Conservation (phyloP, 305 asterid genomes). For the Euphrasia arctica region DNA sequence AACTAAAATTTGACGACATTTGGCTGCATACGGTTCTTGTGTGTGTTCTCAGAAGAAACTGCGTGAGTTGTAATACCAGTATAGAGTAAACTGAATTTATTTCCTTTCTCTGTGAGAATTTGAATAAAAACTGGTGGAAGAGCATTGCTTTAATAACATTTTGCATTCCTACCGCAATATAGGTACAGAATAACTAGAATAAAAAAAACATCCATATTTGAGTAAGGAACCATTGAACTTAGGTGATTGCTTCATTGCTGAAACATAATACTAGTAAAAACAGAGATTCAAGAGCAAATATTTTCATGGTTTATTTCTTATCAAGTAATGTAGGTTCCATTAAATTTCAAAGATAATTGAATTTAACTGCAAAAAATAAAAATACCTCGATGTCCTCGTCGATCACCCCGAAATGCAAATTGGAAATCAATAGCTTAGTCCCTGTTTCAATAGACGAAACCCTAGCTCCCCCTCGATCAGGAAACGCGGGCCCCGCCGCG, state of each 20-base stretch:
- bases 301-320: too few species aligned
- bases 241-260: neutral
- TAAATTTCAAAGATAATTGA: neutral
- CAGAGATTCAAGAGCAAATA: neutral
- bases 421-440: slow-evolving; percentile 42
- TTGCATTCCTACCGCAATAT: neutral
- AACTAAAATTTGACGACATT: neutral
- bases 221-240: neutral
- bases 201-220: neutral
- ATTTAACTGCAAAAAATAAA: neutral
- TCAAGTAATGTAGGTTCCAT: too few species aligned
- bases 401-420: slow-evolving; percentile 42
- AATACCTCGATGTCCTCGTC: slow-evolving; percentile 41
- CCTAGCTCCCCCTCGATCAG: slow-evolving; percentile 9
- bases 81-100: neutral
- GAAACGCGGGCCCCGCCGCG: slow-evolving; percentile 19
- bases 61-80: neutral
- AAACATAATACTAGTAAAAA: neutral
- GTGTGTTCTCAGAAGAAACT: neutral
- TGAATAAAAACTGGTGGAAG: neutral
- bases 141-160: neutral
- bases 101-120: neutral
- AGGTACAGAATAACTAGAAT: neutral
- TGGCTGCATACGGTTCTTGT: neutral
- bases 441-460: slow-evolving; percentile 25